Evolutionary conservation across 306 rosid genomes (phyloP), one percentile per base, ranked within the genome.

Genomic region (Myrica gale): DNA sequence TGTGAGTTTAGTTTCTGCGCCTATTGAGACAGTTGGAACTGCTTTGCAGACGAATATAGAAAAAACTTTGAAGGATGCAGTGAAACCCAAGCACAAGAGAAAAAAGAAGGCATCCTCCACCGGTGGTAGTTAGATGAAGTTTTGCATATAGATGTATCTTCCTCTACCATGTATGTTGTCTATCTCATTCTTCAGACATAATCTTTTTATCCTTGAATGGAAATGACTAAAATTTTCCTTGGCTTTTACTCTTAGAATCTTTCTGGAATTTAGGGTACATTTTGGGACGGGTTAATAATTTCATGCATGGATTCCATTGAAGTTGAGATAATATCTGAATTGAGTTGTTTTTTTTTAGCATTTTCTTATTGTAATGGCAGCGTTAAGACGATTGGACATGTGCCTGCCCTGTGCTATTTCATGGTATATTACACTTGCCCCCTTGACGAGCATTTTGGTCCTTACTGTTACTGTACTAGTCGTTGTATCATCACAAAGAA

Each of bases 21-120:
- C 83, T 39, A 45, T 73, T 52, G 84, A 79, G 75, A 61, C 65
- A 6, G 58, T 73, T 57, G 80, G 69, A 72, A 73, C 78, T 70
- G 53, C 74, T 43, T 78, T 47, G 54, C 82, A 46, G 80, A 80
- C 54, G 20, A 84, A 74, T 61, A 89, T 82, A 80, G 91, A 75
- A 71, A 90, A 84, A 78, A 89, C 93, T 58, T 76, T 93, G 71
- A 84, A 82, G 79, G 98, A 91, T 81, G 98, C 97, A 3, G 98
- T 93, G 79, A 93, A 91, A 79, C 87, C 88, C 60, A 90, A 91
- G 78, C 80, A 87, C 84, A 89, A 50, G 80, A 89, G 95, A 67
- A 88, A 82, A 84, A 90, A 88, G 78, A 88, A 68, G 57, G 50
- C 74, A 58, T n/a, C 85, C 77, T 71, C 88, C 60, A 62, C 55